Evolutionary conservation across 2,329 filamentous ascomycete genomes (phyloP), one percentile per base, ranked within the genome.

Genomic region (Cladosporium oxysporum): DNA sequence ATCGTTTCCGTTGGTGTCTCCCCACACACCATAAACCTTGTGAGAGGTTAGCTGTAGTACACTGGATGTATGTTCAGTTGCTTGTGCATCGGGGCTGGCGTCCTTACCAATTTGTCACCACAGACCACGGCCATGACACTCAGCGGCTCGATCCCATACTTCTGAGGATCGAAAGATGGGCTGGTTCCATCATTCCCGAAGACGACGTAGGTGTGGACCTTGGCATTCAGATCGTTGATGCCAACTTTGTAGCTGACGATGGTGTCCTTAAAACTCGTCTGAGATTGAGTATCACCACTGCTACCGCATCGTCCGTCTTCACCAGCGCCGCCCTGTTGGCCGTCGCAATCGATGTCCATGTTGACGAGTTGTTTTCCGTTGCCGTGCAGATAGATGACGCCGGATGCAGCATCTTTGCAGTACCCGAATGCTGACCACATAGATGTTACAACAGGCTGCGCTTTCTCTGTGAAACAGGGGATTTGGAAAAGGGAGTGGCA

Each of bases 341-440:
- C 85, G 69, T 88, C 85, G 70, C 85, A 88, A 76, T 86, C 85
- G 63, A 87, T 79, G 69, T 87, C 85, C 83, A 87, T 85, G 74
- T 87, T 83, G 61, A 78, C 80, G 47, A 86, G 76, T 44, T 79
- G 70, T 26, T 35, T 44, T 26, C 77, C 77, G 5, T 73, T 76
- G 53, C 81, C 81, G 66, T 83, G 80, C 16, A 87, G 73, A 74
- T 83, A 87, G 66, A 87, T 75, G 6, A 53, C 66, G 28, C 63
- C 66, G 14, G 53, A 59, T 7, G 57, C 14, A 21, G 58, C 31
- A 53, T 67, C 63, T 29, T 64, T 49, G 35, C 66, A 67, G 64
- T 67, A 67, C 16, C 63, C 66, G 23, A 66, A 66, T 5, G 62
- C 55, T 65, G 8, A 18, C 23, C 21, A n/a, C 33, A 23, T 11